A percentile compares a stretch with the other conserved stretches of the same genome.
These are phyloP conservation scores for Iberis amara DNA, from an alignment of 441 rosid genomes.

Conservation along the genomic window DNA sequence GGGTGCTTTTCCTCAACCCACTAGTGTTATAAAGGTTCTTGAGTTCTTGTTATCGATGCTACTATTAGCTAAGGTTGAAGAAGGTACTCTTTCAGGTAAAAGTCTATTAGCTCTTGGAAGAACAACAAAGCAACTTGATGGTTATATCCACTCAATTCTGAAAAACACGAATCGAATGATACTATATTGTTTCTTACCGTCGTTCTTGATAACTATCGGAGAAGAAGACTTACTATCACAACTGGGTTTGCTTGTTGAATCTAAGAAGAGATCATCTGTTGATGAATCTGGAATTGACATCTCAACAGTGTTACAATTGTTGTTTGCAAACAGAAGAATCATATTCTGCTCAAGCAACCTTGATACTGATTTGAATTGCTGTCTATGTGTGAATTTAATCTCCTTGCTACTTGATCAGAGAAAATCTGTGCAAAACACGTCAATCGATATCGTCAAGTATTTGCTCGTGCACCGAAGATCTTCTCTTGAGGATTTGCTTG, in stretches of 20 bases:
- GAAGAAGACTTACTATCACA: conserved; percentile 82
- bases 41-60: conserved; percentile 98
- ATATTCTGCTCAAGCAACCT: conserved; percentile 95
- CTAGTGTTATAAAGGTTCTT: conserved; percentile 70
- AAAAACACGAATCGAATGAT: conserved; percentile 93
- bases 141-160: conserved; percentile 84
- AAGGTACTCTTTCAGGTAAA: conserved; percentile 82
- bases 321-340: conserved; percentile 86
- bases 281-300: conserved; percentile 86
- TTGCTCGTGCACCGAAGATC: conserved; percentile 89
- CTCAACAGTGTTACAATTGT: conserved; percentile 77
- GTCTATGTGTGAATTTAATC: conserved; percentile 85
- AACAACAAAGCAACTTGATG: conserved; percentile 86
- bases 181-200: conserved; percentile 88
- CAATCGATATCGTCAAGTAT: conserved; percentile 80
- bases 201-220: conserved; percentile 79
- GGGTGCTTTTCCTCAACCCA: conserved; percentile 97
- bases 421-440: conserved; percentile 75
- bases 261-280: conserved; percentile 50
- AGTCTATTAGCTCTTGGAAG: conserved; percentile 84
- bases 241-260: conserved; percentile 72
- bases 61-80: conserved; percentile 96
- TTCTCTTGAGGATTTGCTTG: conserved; percentile 88
- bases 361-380: conserved; percentile 92
- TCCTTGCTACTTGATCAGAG: conserved; percentile 83